Evolutionary conservation across 306 rosid genomes (phyloP).

Genomic region (Prunus dulcis): DNA sequence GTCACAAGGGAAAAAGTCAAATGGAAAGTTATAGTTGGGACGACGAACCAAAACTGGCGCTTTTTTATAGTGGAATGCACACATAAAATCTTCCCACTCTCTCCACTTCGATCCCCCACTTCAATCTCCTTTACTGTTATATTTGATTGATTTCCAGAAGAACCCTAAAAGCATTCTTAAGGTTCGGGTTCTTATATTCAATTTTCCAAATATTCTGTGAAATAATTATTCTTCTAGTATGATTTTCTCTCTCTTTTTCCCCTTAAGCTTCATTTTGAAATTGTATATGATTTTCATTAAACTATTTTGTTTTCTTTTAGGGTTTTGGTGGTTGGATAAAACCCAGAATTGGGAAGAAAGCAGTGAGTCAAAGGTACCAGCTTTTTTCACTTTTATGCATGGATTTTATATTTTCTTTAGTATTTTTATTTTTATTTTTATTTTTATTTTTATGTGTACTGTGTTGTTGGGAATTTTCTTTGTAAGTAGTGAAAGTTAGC

Average conservation of each 20-base stretch:
- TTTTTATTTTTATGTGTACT: background rate
- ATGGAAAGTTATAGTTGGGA: constrained; percentile 20
- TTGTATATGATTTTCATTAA: background rate
- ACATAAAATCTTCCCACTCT: background rate
- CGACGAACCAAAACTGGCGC: constrained; percentile 30
- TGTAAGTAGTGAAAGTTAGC: background rate
- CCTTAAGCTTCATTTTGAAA: background rate
- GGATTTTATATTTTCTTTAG: background rate
- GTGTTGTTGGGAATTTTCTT: background rate
- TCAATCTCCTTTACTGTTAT: constrained; percentile 4
- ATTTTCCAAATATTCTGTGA: too few species aligned
- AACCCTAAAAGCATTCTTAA: background rate
- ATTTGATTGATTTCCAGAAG: background rate
- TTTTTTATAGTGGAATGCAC: constrained; percentile 23
- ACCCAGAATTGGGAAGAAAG: constrained; percentile 1
- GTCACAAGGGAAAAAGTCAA: constrained; percentile 8
- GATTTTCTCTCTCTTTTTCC: background rate
- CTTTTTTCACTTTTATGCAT: background rate
- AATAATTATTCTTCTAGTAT: background rate
- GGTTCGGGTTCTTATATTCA: background rate
- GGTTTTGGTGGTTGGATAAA: constrained; percentile 18
- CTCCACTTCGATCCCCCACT: constrained; percentile 19
- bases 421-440: background rate
- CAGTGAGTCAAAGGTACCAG: constrained; percentile 14
- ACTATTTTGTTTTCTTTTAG: constrained; percentile 7